phyloP scores from a whole-genome alignment of 179 eudicot genomes.

The Patellifolia procumbens region DNA sequence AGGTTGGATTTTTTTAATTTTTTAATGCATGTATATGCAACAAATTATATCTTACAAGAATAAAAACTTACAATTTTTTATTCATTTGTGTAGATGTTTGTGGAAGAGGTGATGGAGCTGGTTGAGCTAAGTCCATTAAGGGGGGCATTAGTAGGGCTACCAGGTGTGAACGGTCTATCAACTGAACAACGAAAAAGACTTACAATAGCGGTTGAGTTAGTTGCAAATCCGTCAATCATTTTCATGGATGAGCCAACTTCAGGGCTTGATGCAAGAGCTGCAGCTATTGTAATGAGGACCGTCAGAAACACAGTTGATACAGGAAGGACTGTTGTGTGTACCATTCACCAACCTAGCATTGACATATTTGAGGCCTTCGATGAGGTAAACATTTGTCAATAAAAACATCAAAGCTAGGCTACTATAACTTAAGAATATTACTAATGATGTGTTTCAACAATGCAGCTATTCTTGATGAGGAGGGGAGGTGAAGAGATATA shows the following conservation, averaged over 20 bases:
- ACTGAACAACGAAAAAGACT: conserved; percentile 81
- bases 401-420: too few relatives aligned
- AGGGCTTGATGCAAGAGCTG: conserved; percentile 85
- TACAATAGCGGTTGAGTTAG: conserved; percentile 83
- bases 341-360: conserved; percentile 86
- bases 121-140: conserved; percentile 63
- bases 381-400: conserved; percentile 42
- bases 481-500: conserved; percentile 82
- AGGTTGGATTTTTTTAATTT: conserved; percentile 61
- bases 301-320: conserved; percentile 82
- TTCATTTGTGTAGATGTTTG: conserved; percentile 48
- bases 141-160: conserved; percentile 69
- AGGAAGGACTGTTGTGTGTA: conserved; percentile 83
- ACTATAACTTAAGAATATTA: neutral
- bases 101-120: conserved; percentile 82
- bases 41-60: neutral
- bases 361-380: conserved; percentile 88
- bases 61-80: neutral
- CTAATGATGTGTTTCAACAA: conserved; percentile 12
- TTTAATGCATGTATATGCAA: too few relatives aligned
- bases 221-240: conserved; percentile 84
- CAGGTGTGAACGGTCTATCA: conserved; percentile 74
- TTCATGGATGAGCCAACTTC: conserved; percentile 94
- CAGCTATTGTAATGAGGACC: conserved; percentile 86
- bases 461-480: conserved; percentile 69